Evolutionary conservation across 2,329 filamentous ascomycete species (phyloP), one percentile per base, ranked within the genome.

Genomic region (Fusarium sp.): DNA sequence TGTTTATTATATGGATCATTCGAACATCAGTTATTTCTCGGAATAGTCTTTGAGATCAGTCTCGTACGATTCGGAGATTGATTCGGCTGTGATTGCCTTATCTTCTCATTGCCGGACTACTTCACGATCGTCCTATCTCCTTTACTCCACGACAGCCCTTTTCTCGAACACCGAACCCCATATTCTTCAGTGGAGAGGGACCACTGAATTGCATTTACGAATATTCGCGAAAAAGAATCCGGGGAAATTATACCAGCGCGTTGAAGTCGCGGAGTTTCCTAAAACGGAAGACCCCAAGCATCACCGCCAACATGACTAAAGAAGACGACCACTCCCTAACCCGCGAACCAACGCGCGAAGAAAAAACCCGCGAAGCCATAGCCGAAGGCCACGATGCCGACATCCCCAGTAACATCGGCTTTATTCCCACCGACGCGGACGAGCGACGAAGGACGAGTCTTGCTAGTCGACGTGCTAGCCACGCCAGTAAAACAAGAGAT

Each of bases 311-410:
- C n/a, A 75, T 74, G 72, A 51, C 48, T 4, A 20, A 47, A 32
- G 54, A 73, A 32, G 41, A 64, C 8, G 45, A 44, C n/a, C 46
- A 59, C 11, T 15, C 51, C 15, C 43, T 76, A n/a, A 66, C 40
- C 25, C 69, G 67, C n/a, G 74, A 76, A 54, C 74, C 74, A 11
- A 76, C 74, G 8, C 57, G 53, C 12, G 74, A 76, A 46, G 75
- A 78, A 52, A 82, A 78, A 64, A 78, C 78, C n/a, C 78, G 73
- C 27, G 80, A 82, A 59, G 83, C 83, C 15, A 67, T 79, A 8
- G 82, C 81, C 49, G 83, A 84, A 60, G 83, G 83, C 9, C 83
- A 85, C 68, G 83, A 85, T 57, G 84, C 84, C 49, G 84, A 86
- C 58, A 85, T 83, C 13, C 84, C 84, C 4, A 85, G 84, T 1